Conservation (phyloP, 441 rosid genomes). For the Euphorbia corollata region DNA sequence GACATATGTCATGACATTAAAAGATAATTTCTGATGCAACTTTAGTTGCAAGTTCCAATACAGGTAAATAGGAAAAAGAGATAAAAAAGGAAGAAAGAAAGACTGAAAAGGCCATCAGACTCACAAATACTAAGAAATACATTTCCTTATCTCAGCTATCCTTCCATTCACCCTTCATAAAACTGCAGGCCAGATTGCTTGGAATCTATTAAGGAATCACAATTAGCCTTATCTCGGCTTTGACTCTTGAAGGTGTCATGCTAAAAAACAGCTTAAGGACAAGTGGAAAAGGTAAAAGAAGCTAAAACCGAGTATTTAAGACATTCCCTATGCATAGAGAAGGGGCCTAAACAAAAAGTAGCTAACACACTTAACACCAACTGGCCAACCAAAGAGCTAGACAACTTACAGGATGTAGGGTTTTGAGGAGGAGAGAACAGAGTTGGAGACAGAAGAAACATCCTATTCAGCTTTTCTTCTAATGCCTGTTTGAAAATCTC, state of each 20-base stretch:
- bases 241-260: not conserved
- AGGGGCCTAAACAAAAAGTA: not conserved
- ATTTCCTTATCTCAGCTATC: not conserved
- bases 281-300: not conserved
- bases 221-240: not conserved
- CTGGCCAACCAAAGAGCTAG: not conserved
- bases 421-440: not conserved
- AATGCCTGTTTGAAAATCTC: not conserved
- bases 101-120: not conserved
- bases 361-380: not conserved
- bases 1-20: slow-evolving; percentile 1
- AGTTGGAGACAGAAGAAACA: not conserved
- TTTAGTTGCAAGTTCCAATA: slow-evolving; percentile 2
- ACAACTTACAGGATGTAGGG: not conserved
- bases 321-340: not conserved
- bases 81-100: not conserved
- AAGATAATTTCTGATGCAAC: not conserved
- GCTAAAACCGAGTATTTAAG: not conserved
- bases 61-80: not conserved
- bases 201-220: not conserved
- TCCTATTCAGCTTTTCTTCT: not conserved
- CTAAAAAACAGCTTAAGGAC: not conserved
- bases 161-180: not conserved
- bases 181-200: not conserved
- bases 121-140: not conserved